A percentile compares a stretch with the other conserved stretches of the same genome.
These are phyloP conservation scores for Geotrichum australiense DNA, from an alignment of 1,139 yeast species.

Conservation along the genomic window DNA sequence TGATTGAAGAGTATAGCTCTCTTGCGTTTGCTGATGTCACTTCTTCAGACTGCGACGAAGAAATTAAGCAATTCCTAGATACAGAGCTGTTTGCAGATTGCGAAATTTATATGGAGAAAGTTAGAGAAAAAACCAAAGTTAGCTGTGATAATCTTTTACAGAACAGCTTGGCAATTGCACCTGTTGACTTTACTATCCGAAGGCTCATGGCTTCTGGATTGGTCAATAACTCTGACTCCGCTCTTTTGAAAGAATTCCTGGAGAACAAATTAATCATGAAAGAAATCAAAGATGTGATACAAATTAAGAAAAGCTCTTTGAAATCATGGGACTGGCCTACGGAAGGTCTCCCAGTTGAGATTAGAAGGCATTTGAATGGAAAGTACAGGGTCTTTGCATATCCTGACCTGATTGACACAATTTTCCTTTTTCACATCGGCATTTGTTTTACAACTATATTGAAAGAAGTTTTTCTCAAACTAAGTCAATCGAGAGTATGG, in stretches of 20 bases:
- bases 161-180: not conserved
- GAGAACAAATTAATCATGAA: slow-evolving; percentile 13
- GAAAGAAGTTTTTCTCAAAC: slow-evolving; percentile 3
- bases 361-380: slow-evolving; percentile 21
- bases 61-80: slow-evolving; percentile 15
- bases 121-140: slow-evolving; percentile 11
- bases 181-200: slow-evolving; percentile 4
- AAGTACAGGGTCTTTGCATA: slow-evolving; percentile 20
- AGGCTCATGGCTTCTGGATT: slow-evolving; percentile 11
- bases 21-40: slow-evolving; percentile 19
- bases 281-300: slow-evolving; percentile 21
- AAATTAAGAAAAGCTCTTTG: slow-evolving; percentile 18
- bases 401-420: slow-evolving; percentile 20
- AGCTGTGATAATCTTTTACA: slow-evolving; percentile 9
- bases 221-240: slow-evolving; percentile 13
- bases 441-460: slow-evolving; percentile 11
- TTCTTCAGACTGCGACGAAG: slow-evolving; percentile 6
- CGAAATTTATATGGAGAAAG: slow-evolving; percentile 7
- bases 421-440: slow-evolving; percentile 19
- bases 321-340: slow-evolving; percentile 20
- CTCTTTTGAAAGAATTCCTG: slow-evolving; percentile 16
- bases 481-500: slow-evolving; percentile 4
- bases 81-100: slow-evolving; percentile 15
- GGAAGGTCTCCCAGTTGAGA: slow-evolving; percentile 15
- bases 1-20: slow-evolving; percentile 17